Conservation (phyloP, 768 basidiomycete genomes). For the Pilatotrama ljubarskyi region DNA sequence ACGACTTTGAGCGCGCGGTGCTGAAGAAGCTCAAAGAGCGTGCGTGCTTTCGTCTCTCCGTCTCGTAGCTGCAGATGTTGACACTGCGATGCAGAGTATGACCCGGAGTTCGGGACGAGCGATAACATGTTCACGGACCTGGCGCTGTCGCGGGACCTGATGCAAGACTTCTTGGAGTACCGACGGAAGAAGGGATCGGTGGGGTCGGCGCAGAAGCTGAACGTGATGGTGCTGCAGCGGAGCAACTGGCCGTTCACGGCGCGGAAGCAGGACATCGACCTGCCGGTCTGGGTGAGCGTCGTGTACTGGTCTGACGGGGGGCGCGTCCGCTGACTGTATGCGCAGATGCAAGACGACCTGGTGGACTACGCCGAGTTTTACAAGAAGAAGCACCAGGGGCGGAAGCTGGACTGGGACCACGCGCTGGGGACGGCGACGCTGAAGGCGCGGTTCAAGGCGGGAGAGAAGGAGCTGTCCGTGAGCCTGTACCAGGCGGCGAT, state of each 20-base stretch:
- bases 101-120: constrained; percentile 92
- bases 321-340: background rate
- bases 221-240: constrained; percentile 81
- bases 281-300: constrained; percentile 52
- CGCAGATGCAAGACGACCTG: constrained; percentile 74
- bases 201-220: constrained; percentile 48
- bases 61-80: background rate
- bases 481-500: constrained; percentile 91
- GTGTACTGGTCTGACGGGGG: background rate
- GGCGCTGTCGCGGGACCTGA: constrained; percentile 69
- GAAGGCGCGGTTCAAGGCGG: constrained; percentile 63
- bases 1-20: constrained; percentile 84
- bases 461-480: constrained; percentile 84
- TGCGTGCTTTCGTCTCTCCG: constrained; percentile 40
- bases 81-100: constrained; percentile 62
- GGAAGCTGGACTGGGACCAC: constrained; percentile 83
- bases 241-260: constrained; percentile 85
- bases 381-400: constrained; percentile 72
- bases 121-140: constrained; percentile 96
- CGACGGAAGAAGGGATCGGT: constrained; percentile 31
- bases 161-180: constrained; percentile 63
- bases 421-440: constrained; percentile 82
- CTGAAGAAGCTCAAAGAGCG: constrained; percentile 83
- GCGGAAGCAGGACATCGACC: constrained; percentile 48
- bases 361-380: constrained; percentile 69